phyloP scores from a whole-genome alignment of 192 early-diverging fungal species.

The Backusella macrospora region DNA sequence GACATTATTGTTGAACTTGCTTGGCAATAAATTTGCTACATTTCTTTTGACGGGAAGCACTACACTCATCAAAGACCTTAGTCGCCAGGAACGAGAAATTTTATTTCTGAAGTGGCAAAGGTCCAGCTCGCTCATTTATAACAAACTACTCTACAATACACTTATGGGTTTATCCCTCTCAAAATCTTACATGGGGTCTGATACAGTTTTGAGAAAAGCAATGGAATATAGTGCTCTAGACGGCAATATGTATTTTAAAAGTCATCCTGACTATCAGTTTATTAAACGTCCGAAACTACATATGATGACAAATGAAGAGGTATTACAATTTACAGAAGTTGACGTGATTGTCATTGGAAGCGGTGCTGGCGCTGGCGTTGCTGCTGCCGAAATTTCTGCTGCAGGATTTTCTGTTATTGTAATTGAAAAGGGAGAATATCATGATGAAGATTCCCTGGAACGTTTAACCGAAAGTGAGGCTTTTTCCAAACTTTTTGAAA shows the following conservation, averaged over 20 bases:
- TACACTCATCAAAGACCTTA: constrained; percentile 39
- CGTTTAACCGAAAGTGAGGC: constrained; percentile 49
- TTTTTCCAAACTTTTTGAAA: constrained; percentile 54
- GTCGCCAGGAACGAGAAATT: constrained; percentile 31
- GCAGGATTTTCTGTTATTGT: constrained; percentile 67
- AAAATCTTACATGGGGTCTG: background rate
- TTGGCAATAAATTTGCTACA: constrained; percentile 36
- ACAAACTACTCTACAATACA: constrained; percentile 29
- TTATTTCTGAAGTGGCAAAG: constrained; percentile 38
- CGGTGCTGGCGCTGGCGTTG: constrained; percentile 68
- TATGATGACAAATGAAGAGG: constrained; percentile 1
- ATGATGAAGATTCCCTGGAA: constrained; percentile 49
- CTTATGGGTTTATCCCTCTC: background rate
- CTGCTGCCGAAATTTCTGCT: constrained; percentile 64
- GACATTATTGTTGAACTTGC: constrained; percentile 24
- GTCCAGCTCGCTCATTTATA: constrained; percentile 21
- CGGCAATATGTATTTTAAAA: constrained; percentile 1
- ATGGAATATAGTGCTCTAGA: background rate
- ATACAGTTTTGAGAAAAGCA: background rate
- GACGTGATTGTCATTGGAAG: constrained; percentile 74
- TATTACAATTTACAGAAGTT: constrained; percentile 19
- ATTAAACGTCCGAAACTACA: background rate
- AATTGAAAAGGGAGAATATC: constrained; percentile 70
- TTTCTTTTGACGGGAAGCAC: constrained; percentile 36
- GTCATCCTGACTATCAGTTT: background rate